Base-by-base conservation (phyloP, 495 filamentous ascomycete species). In the Aspergillus nidulans region DNA sequence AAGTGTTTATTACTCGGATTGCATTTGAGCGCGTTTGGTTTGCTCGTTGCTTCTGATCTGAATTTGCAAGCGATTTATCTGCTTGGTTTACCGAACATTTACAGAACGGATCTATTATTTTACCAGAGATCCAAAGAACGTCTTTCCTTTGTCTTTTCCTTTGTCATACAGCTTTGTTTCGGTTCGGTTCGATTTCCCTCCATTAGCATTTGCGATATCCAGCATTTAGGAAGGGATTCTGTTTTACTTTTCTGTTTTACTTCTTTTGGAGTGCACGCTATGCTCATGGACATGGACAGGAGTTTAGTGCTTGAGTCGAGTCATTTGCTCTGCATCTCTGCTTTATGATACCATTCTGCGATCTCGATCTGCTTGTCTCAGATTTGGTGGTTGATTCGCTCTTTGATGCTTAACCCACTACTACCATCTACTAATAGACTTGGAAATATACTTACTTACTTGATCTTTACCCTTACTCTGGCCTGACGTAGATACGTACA, bases 261-360 rank as follows among this genome's bases (percentile, higher is more conserved):
- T 60, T 61, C 51, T 57, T 59, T 56, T 53, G 61, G 62, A 60
- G 63, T 67, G 63, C 65, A 57, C 40, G 10, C 30, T 34, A 52
- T 58, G 53, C 54, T 53, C 59, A 49, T 53, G 43, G 56, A n/a
- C 59, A 49, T 53, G 43, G 26, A 28, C 26, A 28, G 26, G 26
- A 28, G 26, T 28, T 28, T 28, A 4, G 26, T 28, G 9, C 26
- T 28, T 28, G 26, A 28, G 26, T 28, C 26, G 59, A 56, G 55
- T 64, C 51, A 52, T 59, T 52, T 56, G 55, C 56, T 59, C 48
- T 56, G 55, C 56, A 44, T 63, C 24, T 57, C 58, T 60, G 25
- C 57, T 63, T 58, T 41, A 67, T 74, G 71, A 74, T 75, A 75
- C 72, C 72, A 75, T 75, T 68, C 66, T 63, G 72, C 71, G 71